Base-by-base conservation (phyloP, 805 yeast species). In the Wickerhamiella dianesei region DNA sequence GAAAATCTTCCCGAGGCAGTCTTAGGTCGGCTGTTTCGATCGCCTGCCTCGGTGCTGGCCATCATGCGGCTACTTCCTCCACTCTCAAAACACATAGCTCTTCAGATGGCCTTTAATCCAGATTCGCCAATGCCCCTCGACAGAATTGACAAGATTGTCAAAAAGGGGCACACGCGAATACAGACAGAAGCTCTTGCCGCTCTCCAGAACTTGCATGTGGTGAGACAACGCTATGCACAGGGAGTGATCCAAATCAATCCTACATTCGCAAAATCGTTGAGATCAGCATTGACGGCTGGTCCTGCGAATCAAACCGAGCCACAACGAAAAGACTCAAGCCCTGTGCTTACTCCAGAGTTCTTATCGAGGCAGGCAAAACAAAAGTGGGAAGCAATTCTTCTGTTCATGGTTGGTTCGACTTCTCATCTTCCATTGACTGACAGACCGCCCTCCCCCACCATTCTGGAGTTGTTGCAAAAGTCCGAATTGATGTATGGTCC, bases 341-440 rank as follows among this genome's bases (percentile, higher is more conserved):
- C 41, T 25, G 39, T 36, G n/a, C 18, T 53, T 17, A 35, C 47
- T 12, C 21, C 36, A 13, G 73, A 71, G 35, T 81, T 80, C 56
- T 68, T 89, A 43, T 94, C 85, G 54, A 69, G 70, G 37, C 88
- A 86, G 64, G 94, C 96, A 13, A 74, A 86, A 4, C 75, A 73
- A 41, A 86, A 82, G 59, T 92, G 98, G 98, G 99, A 92, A 61
- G 77, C 85, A 5, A 89, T 92, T 55, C 69, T 92, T 56, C 97
- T 92, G 69, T 92, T 81, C 67, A 89, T 92, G 97, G 99, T 92
- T 40, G 96, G 97, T 1, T 85, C 96, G 0, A 52, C 57, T 3
- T 14, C 44, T 3, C 45, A 46, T 29, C 40, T 40, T 40, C 44
- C 48, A 4, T 20, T 39, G 29, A 44, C 53, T 3, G 83, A 84